Percentiles rank a stretch among this genome's conserved stretches.
Conservation (phyloP, 257 asterid genomes). For the Capsicum chinense region DNA sequence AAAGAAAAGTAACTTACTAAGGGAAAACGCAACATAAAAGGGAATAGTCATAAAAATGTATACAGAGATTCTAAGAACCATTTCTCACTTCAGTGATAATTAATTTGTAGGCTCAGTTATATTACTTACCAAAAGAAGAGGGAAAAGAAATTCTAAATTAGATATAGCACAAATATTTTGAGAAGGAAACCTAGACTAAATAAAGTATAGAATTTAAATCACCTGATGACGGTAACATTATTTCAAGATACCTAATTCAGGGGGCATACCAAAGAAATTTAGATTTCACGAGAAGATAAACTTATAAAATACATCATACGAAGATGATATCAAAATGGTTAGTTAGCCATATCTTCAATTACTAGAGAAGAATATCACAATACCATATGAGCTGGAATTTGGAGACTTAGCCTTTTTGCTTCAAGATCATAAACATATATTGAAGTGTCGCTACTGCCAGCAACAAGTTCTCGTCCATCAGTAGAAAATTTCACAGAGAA, state of each 20-base stretch:
- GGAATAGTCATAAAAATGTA: neutral
- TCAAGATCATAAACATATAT: slow-evolving; percentile 92
- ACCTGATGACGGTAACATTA: neutral
- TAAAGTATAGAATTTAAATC: neutral
- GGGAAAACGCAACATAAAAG: neutral
- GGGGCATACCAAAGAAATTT: neutral
- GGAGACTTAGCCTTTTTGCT: slow-evolving; percentile 66
- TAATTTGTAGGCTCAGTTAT: neutral
- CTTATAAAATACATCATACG: neutral
- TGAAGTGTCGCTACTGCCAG: slow-evolving; percentile 73
- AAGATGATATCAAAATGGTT: neutral
- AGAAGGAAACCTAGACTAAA: neutral
- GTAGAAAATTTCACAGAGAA: slow-evolving; percentile 90
- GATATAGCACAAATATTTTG: neutral
- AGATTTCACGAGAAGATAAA: neutral
- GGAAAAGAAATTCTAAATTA: neutral
- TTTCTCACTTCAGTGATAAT: neutral
- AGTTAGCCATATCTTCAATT: slow-evolving; percentile 1
- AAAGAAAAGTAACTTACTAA: slow-evolving; percentile 4
- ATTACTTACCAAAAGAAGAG: neutral
- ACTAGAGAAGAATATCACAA: slow-evolving; percentile 28
- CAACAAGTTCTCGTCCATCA: slow-evolving; percentile 91
- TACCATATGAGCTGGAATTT: slow-evolving; percentile 91
- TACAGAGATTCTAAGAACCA: neutral
- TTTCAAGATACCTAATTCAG: neutral